Evolutionary conservation across 75 land plant genomes (phyloP).

Genomic region (Adiantum capillusveneris): DNA sequence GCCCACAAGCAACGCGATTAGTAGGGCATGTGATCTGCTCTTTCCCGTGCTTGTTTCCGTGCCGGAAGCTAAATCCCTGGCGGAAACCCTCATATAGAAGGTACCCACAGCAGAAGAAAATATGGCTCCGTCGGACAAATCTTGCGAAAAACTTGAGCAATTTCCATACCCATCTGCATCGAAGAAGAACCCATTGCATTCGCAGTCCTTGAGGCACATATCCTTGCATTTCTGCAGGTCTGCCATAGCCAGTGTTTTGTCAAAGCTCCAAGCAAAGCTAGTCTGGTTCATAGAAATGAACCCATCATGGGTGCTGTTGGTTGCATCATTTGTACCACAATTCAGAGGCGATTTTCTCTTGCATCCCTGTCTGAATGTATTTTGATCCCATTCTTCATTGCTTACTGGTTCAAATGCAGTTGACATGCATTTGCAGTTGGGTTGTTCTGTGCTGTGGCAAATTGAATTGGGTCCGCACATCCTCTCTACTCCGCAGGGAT

Average conservation of each 20-base stretch:
- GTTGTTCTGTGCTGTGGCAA: slow-evolving; percentile 17
- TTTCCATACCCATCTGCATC: slow-evolving; percentile 16
- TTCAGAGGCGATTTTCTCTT: slow-evolving; percentile 10
- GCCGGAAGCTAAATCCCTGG: background rate
- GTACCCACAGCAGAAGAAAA: background rate
- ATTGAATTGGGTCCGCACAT: slow-evolving; percentile 42
- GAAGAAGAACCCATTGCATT: slow-evolving; percentile 32
- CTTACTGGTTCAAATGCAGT: slow-evolving; percentile 19
- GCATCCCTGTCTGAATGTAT: slow-evolving; percentile 32
- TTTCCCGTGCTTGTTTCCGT: background rate
- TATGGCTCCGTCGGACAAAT: slow-evolving; percentile 9
- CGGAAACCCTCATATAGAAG: background rate
- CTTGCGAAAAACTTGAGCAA: slow-evolving; percentile 13
- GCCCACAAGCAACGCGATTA: too few relatives aligned
- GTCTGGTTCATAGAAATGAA: slow-evolving; percentile 18
- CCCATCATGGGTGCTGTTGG: slow-evolving; percentile 16
- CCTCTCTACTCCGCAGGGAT: slow-evolving; percentile 34
- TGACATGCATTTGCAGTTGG: slow-evolving; percentile 23
- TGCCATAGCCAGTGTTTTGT: background rate
- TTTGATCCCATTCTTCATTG: slow-evolving; percentile 10
- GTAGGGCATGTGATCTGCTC: too few relatives aligned
- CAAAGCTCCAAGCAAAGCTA: slow-evolving; percentile 9
- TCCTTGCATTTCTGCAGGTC: slow-evolving; percentile 25
- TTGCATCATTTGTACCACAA: slow-evolving; percentile 16
- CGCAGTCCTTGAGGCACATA: slow-evolving; percentile 36